Evolutionary conservation across 768 basidiomycete species (phyloP).

Genomic region (Termitomyces sp.): DNA sequence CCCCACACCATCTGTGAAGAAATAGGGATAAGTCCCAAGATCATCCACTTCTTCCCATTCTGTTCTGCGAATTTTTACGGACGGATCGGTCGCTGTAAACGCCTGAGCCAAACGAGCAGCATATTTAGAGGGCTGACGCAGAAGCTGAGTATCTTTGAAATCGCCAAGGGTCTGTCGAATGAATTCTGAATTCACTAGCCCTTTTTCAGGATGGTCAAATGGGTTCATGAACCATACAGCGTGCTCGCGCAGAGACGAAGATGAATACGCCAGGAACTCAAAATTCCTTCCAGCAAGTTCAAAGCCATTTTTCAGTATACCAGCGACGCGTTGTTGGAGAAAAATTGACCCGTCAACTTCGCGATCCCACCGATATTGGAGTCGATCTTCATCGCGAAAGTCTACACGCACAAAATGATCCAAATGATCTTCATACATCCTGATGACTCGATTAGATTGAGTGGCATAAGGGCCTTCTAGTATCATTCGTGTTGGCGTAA

Average conservation of each 20-base stretch:
- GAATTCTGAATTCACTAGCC: constrained; percentile 42
- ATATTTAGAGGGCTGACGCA: constrained; percentile 65
- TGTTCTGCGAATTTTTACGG: constrained; percentile 44
- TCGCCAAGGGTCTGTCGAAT: constrained; percentile 67
- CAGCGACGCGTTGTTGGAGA: constrained; percentile 54
- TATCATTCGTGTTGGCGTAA: constrained; percentile 69
- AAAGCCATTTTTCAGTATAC: constrained; percentile 57
- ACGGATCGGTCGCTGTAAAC: constrained; percentile 77
- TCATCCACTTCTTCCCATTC: constrained; percentile 67
- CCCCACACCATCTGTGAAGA: constrained; percentile 77
- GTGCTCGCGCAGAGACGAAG: constrained; percentile 71
- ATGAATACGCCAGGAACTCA: constrained; percentile 80
- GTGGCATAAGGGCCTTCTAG: constrained; percentile 72
- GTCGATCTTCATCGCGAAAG: constrained; percentile 77
- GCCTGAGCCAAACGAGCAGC: constrained; percentile 82
- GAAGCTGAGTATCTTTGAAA: constrained; percentile 45
- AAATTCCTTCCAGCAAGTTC: constrained; percentile 64
- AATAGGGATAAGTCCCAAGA: constrained; percentile 34
- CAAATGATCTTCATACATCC: constrained; percentile 52
- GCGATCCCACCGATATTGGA: constrained; percentile 68
- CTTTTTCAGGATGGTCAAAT: constrained; percentile 42
- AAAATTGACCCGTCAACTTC: constrained; percentile 55
- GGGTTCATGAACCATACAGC: constrained; percentile 78
- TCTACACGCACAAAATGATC: constrained; percentile 78
- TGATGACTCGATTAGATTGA: constrained; percentile 79